phyloP scores from a whole-genome alignment of 805 yeast genomes.

The Metschnikowia matae region DNA sequence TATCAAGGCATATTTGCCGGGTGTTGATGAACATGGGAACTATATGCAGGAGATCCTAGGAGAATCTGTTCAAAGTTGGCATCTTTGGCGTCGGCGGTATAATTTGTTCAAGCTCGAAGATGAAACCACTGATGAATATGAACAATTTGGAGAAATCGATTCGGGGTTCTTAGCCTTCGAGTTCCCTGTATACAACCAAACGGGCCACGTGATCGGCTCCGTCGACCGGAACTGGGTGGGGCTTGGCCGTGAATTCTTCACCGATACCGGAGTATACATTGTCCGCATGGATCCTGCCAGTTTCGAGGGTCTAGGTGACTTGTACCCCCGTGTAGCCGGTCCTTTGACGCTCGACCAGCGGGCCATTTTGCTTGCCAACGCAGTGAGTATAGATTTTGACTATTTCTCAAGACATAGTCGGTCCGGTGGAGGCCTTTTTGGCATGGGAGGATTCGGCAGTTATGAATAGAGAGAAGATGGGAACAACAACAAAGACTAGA shows the following conservation, averaged over 20 bases:
- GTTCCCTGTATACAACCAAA: constrained; percentile 66
- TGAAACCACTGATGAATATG: constrained; percentile 42
- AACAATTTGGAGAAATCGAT: constrained; percentile 85
- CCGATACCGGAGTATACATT: constrained; percentile 92
- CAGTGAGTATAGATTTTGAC: constrained; percentile 91
- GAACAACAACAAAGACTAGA: no score
- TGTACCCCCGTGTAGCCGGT: constrained; percentile 48
- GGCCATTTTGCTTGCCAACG: constrained; percentile 80
- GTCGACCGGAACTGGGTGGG: constrained; percentile 97
- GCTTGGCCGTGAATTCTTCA: constrained; percentile 83
- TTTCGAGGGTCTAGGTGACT: constrained; percentile 53
- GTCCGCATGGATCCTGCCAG: constrained; percentile 75
- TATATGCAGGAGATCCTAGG: constrained; percentile 56
- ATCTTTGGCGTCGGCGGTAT: constrained; percentile 86
- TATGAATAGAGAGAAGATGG: constrained; percentile 17
- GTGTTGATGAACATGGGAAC: constrained; percentile 33
- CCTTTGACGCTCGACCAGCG: constrained; percentile 73
- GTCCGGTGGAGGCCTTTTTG: constrained; percentile 42
- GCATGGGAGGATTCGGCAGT: constrained; percentile 21
- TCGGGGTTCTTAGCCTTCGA: constrained; percentile 83
- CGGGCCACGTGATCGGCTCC: constrained; percentile 59
- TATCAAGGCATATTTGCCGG: constrained; percentile 68
- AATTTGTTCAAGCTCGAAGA: constrained; percentile 61
- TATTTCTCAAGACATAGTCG: constrained; percentile 90
- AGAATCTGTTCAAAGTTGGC: constrained; percentile 91